Evolutionary conservation across 2,329 filamentous ascomycete species (phyloP).

Genomic region (Emergomyces africanus): DNA sequence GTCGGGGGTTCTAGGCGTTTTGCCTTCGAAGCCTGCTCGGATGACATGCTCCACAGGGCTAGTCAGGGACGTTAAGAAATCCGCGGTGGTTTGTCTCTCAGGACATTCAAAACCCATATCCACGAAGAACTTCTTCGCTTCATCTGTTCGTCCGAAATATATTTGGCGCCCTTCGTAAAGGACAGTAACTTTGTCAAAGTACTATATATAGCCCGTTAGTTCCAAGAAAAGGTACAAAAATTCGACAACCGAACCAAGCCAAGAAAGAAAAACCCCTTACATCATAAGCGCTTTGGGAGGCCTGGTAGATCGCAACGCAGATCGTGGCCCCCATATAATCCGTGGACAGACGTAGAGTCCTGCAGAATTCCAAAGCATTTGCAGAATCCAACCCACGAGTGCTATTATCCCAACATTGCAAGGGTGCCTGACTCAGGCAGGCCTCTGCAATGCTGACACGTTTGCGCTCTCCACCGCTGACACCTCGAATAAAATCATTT

Average conservation of each 20-base stretch:
- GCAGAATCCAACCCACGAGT: conserved; percentile 57
- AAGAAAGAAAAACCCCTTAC: conserved; percentile 20
- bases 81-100: conserved; percentile 65
- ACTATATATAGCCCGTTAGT: conserved; percentile 18
- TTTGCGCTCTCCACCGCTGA: conserved; percentile 68
- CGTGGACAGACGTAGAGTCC: conserved; percentile 64
- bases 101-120: conserved; percentile 60
- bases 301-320: conserved; percentile 77
- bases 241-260: background rate
- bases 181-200: conserved; percentile 74
- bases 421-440: conserved; percentile 59
- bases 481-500: conserved; percentile 65
- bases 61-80: conserved; percentile 72
- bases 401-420: conserved; percentile 65
- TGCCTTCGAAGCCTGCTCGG: conserved; percentile 2
- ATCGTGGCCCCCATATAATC: conserved; percentile 74
- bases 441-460: conserved; percentile 74
- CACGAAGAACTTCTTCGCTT: conserved; percentile 64
- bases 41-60: conserved; percentile 37
- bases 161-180: conserved; percentile 65
- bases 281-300: conserved; percentile 66
- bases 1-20: conserved; percentile 53
- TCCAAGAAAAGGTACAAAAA: conserved; percentile 11
- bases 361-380: conserved; percentile 54
- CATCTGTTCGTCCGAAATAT: conserved; percentile 56